A percentile compares a stretch with the other conserved stretches of the same genome.
These are phyloP conservation scores for Paralagenidium karlingii DNA, from an alignment of 352 stramenopile genomes.

Conservation along the genomic window DNA sequence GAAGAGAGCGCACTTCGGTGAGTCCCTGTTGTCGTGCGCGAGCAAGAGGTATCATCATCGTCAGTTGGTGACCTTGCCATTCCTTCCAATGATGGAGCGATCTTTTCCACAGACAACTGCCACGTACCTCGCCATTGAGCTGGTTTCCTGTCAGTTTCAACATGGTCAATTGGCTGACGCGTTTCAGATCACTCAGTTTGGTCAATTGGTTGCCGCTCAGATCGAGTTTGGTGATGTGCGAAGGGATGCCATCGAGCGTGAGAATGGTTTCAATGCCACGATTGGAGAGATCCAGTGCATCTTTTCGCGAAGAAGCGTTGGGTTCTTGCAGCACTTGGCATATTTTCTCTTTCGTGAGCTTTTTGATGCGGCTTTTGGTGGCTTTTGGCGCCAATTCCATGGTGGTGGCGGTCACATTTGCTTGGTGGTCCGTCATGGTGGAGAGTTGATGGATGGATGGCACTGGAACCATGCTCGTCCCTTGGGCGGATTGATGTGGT, in stretches of 20 bases:
- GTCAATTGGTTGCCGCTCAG: slow-evolving; percentile 80
- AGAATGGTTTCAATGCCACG: slow-evolving; percentile 75
- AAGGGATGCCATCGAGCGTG: slow-evolving; percentile 48
- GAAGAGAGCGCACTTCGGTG: slow-evolving; percentile 51
- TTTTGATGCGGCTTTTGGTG: slow-evolving; percentile 74
- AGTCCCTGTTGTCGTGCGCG: slow-evolving; percentile 16
- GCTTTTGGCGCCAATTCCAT: slow-evolving; percentile 1
- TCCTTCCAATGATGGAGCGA: no score
- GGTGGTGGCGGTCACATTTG: no score
- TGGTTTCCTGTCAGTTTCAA: slow-evolving; percentile 73
- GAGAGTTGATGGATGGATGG: no score
- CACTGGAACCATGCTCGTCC: no score
- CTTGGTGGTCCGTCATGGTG: no score
- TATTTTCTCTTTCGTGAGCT: slow-evolving; percentile 76
- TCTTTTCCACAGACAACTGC: background rate
- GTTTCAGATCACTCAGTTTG: slow-evolving; percentile 61
- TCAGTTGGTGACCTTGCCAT: background rate
- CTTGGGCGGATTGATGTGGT: no score
- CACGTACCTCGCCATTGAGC: slow-evolving; percentile 39
- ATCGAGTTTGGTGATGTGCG: slow-evolving; percentile 55
- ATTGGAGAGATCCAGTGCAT: slow-evolving; percentile 36
- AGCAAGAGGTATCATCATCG: background rate
- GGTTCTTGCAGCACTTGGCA: slow-evolving; percentile 32
- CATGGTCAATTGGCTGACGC: slow-evolving; percentile 48
- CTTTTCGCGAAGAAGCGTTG: slow-evolving; percentile 11